These are phyloP conservation scores for Pharus latifolius DNA, from an alignment of 176 grass and related monocot species.

Conservation along the genomic window DNA sequence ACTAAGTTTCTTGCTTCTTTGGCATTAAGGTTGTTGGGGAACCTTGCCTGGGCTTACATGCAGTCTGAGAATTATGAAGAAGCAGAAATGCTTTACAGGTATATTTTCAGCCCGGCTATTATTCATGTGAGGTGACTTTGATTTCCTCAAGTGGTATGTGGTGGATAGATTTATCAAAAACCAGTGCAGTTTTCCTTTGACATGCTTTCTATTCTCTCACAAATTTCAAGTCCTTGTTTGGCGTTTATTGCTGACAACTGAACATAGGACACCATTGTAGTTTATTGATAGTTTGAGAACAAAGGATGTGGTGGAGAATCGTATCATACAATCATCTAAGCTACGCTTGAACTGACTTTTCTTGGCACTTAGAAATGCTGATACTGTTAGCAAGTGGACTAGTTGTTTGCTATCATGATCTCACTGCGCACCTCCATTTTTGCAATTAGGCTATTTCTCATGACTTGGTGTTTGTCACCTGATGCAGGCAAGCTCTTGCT, in stretches of 20 bases:
- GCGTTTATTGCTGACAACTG: not conserved
- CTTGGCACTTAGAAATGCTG: not conserved
- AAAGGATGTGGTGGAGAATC: not conserved
- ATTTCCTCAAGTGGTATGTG: not conserved
- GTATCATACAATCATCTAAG: not conserved
- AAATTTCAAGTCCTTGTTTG: not conserved
- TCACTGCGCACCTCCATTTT: not conserved
- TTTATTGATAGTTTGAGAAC: not conserved
- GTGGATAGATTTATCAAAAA: not conserved
- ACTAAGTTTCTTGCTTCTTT: slow-evolving; percentile 12
- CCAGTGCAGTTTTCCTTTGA: not conserved
- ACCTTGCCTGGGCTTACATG: slow-evolving; percentile 64
- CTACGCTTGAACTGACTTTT: not conserved
- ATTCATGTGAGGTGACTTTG: not conserved
- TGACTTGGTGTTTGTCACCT: not conserved
- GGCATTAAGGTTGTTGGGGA: slow-evolving; percentile 45
- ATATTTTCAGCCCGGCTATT: not conserved
- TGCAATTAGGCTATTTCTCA: too few relatives aligned
- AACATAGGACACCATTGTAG: not conserved
- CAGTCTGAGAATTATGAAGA: slow-evolving; percentile 46
- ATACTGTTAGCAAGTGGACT: not conserved
- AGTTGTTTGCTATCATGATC: not conserved
- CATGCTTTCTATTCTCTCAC: not conserved
- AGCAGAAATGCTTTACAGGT: slow-evolving; percentile 67
- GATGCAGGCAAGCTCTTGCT: slow-evolving; percentile 62